Conservation (phyloP, 495 filamentous ascomycete genomes). For the Penicillium crystallinum region DNA sequence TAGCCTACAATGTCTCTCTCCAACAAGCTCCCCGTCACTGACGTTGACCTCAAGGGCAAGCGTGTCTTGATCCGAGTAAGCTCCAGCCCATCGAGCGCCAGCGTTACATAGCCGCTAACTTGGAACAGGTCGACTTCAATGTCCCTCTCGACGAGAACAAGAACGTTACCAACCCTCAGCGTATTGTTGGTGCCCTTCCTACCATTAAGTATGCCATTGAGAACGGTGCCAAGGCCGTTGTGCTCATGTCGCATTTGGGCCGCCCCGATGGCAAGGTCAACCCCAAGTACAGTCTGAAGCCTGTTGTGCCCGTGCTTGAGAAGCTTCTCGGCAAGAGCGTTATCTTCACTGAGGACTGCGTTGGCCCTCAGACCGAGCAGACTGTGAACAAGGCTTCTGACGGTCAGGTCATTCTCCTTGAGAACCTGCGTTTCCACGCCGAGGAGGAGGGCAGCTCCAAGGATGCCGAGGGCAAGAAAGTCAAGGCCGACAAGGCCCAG, state of each 20-base stretch:
- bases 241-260: conserved; percentile 98
- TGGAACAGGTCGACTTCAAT: conserved; percentile 94
- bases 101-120: conserved; percentile 13
- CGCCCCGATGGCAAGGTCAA: conserved; percentile 87
- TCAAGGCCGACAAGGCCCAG: conserved; percentile 90
- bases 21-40: conserved; percentile 94
- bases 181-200: conserved; percentile 93
- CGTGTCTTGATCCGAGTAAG: conserved; percentile 92
- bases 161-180: conserved; percentile 97
- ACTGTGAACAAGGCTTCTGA: conserved; percentile 76
- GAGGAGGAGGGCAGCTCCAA: conserved; percentile 96
- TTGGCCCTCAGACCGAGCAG: conserved; percentile 84
- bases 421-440: conserved; percentile 96
- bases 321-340: conserved; percentile 78
- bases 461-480: conserved; percentile 90
- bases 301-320: conserved; percentile 86
- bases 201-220: conserved; percentile 98
- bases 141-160: conserved; percentile 86
- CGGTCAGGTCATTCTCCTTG: conserved; percentile 84
- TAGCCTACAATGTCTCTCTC: conserved; percentile 82
- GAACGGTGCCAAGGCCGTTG: conserved; percentile 86
- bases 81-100: conserved; percentile 11
- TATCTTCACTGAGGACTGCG: conserved; percentile 84
- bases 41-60: conserved; percentile 96
- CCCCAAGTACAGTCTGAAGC: conserved; percentile 90